Percentiles rank a stretch among this genome's conserved stretches.
These are phyloP conservation scores for Cnidoscolus chayamansa DNA, from an alignment of 441 rosid species.

Conservation along the genomic window DNA sequence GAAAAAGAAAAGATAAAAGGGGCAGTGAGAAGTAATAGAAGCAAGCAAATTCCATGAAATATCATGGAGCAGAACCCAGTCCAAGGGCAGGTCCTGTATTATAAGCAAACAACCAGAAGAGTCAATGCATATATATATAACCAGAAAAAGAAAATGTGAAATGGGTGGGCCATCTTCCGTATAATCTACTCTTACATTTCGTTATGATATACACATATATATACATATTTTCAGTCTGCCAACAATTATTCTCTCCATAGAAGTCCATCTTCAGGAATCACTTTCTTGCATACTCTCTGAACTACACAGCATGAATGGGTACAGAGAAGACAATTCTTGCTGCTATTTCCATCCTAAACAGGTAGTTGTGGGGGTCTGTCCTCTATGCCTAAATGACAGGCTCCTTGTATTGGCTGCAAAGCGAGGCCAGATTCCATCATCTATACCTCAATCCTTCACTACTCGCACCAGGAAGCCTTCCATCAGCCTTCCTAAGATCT, in stretches of 20 bases:
- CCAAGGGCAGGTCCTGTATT: too few species aligned
- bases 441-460: conserved; percentile 16
- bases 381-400: conserved; percentile 74
- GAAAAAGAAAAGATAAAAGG: neutral
- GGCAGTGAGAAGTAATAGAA: neutral
- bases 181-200: neutral
- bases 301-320: conserved; percentile 44
- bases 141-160: neutral
- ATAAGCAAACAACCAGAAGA: too few species aligned
- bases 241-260: conserved; percentile 10
- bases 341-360: conserved; percentile 81
- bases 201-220: neutral
- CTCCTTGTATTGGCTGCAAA: conserved; percentile 71
- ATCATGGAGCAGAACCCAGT: too few species aligned
- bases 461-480: conserved; percentile 37
- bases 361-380: conserved; percentile 63
- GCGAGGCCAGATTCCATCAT: conserved; percentile 36
- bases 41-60: conserved; percentile 7
- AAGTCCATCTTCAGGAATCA: conserved; percentile 12
- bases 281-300: neutral
- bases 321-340: conserved; percentile 50
- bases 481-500: conserved; percentile 58
- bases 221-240: neutral
- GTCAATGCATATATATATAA: too few species aligned
- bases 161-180: neutral